phyloP scores from a whole-genome alignment of 164 flowering plant species.

The Santalum album region DNA sequence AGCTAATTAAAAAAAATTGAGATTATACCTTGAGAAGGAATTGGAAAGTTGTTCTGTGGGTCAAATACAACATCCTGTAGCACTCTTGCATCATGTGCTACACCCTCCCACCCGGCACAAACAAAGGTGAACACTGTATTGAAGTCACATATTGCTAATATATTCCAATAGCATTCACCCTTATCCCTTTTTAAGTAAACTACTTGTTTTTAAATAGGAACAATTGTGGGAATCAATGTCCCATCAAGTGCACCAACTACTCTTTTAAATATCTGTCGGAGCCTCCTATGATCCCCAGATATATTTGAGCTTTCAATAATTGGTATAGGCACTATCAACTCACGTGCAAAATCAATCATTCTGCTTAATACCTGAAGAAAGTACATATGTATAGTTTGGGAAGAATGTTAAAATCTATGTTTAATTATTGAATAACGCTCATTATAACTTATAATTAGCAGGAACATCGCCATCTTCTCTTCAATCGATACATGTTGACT shows the following conservation, averaged over 20 bases:
- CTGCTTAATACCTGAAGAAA: neutral
- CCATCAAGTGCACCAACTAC: neutral
- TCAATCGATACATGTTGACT: neutral
- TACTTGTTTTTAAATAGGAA: neutral
- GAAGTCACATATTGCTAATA: neutral
- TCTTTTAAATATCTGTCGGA: neutral
- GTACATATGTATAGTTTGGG: neutral
- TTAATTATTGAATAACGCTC: neutral
- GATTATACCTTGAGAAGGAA: neutral
- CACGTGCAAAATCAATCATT: neutral
- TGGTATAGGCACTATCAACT: neutral
- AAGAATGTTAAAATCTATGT: neutral
- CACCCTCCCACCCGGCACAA: neutral
- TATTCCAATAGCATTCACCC: neutral
- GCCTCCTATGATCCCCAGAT: neutral
- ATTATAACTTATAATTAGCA: neutral
- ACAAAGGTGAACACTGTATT: conserved; percentile 1
- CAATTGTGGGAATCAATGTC: neutral
- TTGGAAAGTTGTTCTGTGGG: neutral
- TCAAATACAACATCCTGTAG: neutral
- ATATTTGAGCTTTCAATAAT: neutral
- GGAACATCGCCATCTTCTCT: neutral
- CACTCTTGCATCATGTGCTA: conserved; percentile 1
- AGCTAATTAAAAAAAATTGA: neutral
- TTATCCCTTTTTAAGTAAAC: neutral